Evolutionary conservation across 148 eudicot genomes (phyloP), one percentile per base, ranked within the genome.

Genomic region (Vaccinium vitisidaea): DNA sequence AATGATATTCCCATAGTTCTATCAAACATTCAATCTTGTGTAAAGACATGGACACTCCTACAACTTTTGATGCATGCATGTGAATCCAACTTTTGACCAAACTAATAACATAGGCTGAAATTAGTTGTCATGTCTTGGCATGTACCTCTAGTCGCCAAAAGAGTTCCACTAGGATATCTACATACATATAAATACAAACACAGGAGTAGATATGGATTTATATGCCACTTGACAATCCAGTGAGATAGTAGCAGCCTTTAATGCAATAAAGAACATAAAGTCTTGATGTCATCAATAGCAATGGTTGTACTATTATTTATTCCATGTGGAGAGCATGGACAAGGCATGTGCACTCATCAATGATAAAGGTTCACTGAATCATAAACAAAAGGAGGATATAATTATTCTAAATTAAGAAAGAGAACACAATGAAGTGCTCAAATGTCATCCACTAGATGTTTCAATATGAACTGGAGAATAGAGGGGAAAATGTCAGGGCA

Each of bases 281-380:
- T 43, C 46, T 43, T 43, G 46, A 70, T 63, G 75, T n/a, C 71
- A 81, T 81, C 36, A 48, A 46, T 21, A 13, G 21, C 21, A 32
- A 25, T 21, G 19, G 58, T 21, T 52, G 19, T 77, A 39, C 5
- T 3, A 54, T 79, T 27, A 6, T n/a, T 79, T 54, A 30, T 30
- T 56, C 52, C 59, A 79, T 55, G 50, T 32, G 67, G 82, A 80
- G 82, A 15, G 5, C 65, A 80, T 39, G 32, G 49, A 79, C 36
- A 16, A 79, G 82, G 49, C 82, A 48, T 58, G 82, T 80, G 82
- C 46, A 80, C 50, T 30, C 75, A 71, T 71, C 46, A 71, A 70
- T 70, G 43, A 58, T 58, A 19, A 61, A 61, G 67, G 67, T 19
- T 61, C 23, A 43, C 0, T 3, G 46, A 43, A 43, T 43, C 46